Conservation (phyloP, 78 protist species). For the Neovahlkampfia damariscottae region DNA sequence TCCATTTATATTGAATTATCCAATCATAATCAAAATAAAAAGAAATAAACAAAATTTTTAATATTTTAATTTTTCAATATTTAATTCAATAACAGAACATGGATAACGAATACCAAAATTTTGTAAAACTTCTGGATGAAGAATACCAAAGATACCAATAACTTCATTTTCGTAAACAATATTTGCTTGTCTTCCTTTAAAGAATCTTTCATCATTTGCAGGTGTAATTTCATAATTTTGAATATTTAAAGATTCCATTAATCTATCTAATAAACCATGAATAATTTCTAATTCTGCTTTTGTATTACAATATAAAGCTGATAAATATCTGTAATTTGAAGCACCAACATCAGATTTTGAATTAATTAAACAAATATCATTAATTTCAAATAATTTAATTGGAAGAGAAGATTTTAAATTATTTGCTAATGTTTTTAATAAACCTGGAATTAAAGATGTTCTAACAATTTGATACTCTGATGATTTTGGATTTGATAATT, state of each 20-base stretch:
- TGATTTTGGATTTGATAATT: constrained; percentile 58
- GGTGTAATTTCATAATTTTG: not conserved
- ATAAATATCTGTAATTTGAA: constrained; percentile 52
- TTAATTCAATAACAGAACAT: constrained; percentile 29
- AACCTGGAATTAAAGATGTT: constrained; percentile 72
- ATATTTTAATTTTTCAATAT: constrained; percentile 8
- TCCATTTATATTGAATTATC: too few relatives aligned
- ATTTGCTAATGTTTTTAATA: constrained; percentile 62
- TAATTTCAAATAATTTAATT: constrained; percentile 71
- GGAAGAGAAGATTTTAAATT: constrained; percentile 63
- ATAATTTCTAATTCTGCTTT: constrained; percentile 50
- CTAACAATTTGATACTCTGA: constrained; percentile 66
- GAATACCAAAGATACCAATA: constrained; percentile 73
- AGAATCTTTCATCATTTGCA: constrained; percentile 45
- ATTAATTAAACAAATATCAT: constrained; percentile 63
- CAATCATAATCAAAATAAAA: too few relatives aligned
- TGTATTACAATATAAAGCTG: constrained; percentile 33
- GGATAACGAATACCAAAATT: constrained; percentile 41
- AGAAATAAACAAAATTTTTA: too few relatives aligned
- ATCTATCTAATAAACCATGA: constrained; percentile 70
- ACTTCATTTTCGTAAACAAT: constrained; percentile 20
- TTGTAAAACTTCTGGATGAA: constrained; percentile 70
- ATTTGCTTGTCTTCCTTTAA: constrained; percentile 51
- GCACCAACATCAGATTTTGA: constrained; percentile 58
- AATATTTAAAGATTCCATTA: constrained; percentile 31